Conservation (phyloP, 805 yeast genomes). For the Kodamaea leandrae region DNA sequence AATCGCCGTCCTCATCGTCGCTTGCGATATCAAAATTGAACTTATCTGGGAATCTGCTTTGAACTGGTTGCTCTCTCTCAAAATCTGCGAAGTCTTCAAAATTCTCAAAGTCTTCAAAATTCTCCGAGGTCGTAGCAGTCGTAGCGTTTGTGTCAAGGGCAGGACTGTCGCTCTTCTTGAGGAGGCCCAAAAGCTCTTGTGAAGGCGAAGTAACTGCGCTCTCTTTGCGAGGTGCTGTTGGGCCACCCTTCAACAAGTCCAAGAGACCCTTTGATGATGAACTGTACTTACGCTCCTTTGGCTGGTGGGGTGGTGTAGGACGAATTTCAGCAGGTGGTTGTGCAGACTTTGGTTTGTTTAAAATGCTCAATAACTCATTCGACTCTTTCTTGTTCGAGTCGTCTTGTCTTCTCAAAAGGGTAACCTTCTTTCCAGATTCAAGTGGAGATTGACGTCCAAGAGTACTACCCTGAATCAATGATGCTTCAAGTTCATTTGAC, state of each 20-base stretch:
- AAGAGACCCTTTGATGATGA: conserved; percentile 7
- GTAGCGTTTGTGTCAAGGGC: background rate
- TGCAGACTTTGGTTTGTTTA: conserved; percentile 6
- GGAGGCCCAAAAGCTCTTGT: conserved; percentile 18
- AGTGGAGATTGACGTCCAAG: conserved; percentile 3
- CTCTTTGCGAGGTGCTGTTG: background rate
- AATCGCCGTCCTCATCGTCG: conserved; percentile 33
- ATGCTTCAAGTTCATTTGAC: conserved; percentile 27
- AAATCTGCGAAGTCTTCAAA: conserved; percentile 29
- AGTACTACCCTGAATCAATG: conserved; percentile 13
- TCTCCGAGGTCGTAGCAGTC: background rate
- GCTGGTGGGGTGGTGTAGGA: conserved; percentile 2
- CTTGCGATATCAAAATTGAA: conserved; percentile 31
- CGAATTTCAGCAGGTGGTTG: conserved; percentile 3
- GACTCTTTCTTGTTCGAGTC: conserved; percentile 9
- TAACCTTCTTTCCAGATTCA: conserved; percentile 26
- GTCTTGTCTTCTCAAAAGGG: conserved; percentile 26
- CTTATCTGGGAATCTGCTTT: conserved; percentile 8
- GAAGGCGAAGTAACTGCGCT: conserved; percentile 11
- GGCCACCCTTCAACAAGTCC: conserved; percentile 14
- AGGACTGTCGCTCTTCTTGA: conserved; percentile 4
- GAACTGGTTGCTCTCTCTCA: conserved; percentile 28
- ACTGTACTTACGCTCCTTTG: conserved; percentile 6
- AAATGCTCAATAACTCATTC: conserved; percentile 8
- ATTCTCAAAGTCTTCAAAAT: conserved; percentile 18